Conservation (phyloP, 2,329 filamentous ascomycete species). For the Thermoascus crustaceus region DNA sequence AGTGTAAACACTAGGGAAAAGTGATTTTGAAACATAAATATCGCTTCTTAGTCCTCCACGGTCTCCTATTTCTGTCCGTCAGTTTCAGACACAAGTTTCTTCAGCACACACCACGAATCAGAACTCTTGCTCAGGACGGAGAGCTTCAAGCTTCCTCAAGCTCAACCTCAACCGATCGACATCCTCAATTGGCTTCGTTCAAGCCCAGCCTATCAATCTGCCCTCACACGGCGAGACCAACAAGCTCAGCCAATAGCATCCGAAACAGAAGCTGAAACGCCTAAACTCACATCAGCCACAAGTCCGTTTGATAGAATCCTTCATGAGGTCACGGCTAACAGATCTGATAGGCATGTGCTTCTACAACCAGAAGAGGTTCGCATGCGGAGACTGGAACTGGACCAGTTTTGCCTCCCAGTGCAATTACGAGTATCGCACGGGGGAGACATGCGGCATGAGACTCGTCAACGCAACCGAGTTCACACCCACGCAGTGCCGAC, state of each 20-base stretch:
- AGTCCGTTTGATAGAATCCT: conserved; percentile 25
- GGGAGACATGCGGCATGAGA: conserved; percentile 93
- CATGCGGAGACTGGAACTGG: conserved; percentile 91
- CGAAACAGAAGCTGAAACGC: conserved; percentile 26
- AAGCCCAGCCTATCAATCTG: conserved; percentile 28
- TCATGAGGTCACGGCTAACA: conserved; percentile 20
- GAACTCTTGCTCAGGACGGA: conserved; percentile 11
- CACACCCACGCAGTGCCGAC: conserved; percentile 61
- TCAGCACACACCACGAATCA: conserved; percentile 15
- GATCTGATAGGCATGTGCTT: conserved; percentile 68
- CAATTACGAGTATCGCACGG: conserved; percentile 88
- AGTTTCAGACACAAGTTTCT: conserved; percentile 24
- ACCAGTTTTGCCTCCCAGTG: conserved; percentile 87
- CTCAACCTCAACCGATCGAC: conserved; percentile 7
- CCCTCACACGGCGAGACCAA: conserved; percentile 17
- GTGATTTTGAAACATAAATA: conserved; percentile 37
- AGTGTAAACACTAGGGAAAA: conserved; percentile 15
- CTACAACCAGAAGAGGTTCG: conserved; percentile 81
- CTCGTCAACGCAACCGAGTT: conserved; percentile 68
- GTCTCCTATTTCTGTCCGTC: conserved; percentile 20
- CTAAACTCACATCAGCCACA: conserved; percentile 17
- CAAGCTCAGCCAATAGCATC: conserved; percentile 24
- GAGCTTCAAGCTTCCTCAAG: conserved; percentile 18
- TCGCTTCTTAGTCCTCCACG: conserved; percentile 19
- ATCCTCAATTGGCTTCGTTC: conserved; percentile 14